These are phyloP conservation scores for Lentithecium fluviatile DNA, from an alignment of 495 filamentous ascomycete genomes.

Conservation along the genomic window DNA sequence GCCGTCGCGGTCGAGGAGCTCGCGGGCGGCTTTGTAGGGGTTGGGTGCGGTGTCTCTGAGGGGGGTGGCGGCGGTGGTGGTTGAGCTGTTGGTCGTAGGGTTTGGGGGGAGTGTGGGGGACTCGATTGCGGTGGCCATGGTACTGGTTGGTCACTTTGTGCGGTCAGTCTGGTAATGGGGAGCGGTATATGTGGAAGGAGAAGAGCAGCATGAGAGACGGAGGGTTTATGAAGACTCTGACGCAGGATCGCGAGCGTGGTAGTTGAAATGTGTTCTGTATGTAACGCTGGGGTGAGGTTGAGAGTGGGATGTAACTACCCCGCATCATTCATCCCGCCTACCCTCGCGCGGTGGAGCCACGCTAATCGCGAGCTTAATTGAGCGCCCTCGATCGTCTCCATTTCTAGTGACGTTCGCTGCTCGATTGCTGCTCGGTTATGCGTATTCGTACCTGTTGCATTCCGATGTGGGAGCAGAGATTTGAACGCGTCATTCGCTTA, in stretches of 20 bases:
- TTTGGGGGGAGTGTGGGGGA: slow-evolving; percentile 9
- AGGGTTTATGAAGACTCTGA: background rate
- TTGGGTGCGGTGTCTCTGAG: background rate
- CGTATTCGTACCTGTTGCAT: slow-evolving; percentile 8
- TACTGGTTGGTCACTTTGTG: slow-evolving; percentile 3
- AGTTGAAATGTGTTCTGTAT: slow-evolving; percentile 25
- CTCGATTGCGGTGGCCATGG: slow-evolving; percentile 11
- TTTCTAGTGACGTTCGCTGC: too few relatives aligned
- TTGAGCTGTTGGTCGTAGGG: slow-evolving; percentile 5
- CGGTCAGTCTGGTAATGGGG: background rate
- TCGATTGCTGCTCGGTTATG: background rate
- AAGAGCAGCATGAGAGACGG: background rate
- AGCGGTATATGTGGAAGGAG: background rate
- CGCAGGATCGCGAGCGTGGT: background rate
- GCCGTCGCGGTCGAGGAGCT: slow-evolving; percentile 40
- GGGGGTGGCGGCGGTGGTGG: background rate
- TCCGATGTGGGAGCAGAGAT: slow-evolving; percentile 5
- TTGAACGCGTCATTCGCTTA: slow-evolving; percentile 13
- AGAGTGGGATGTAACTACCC: slow-evolving; percentile 24
- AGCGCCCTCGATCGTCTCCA: too few relatives aligned
- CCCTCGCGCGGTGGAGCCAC: background rate
- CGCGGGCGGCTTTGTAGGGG: slow-evolving; percentile 26
- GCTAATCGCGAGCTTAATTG: background rate
- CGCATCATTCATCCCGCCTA: slow-evolving; percentile 7
- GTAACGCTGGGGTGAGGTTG: slow-evolving; percentile 27